Evolutionary conservation across 441 rosid species (phyloP).

Genomic region (Aleurites moluccanus): DNA sequence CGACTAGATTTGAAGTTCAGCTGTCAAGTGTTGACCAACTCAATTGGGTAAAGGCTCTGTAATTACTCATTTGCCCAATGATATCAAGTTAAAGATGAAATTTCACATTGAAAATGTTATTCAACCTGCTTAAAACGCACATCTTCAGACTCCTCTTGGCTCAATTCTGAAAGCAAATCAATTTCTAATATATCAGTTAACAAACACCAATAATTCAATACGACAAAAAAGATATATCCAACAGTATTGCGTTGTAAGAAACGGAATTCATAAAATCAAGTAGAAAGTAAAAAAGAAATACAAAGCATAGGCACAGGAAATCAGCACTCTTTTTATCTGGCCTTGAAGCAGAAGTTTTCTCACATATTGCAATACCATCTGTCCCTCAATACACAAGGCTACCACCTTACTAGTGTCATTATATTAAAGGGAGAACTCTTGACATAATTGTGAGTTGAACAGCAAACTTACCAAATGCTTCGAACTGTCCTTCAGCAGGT

Average conservation of each 20-base stretch:
- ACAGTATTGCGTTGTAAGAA: neutral
- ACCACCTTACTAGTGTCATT: neutral
- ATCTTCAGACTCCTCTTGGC: constrained; percentile 82
- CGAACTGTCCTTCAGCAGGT: constrained; percentile 70
- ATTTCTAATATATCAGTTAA: neutral
- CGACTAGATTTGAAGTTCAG: neutral
- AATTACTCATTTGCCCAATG: neutral
- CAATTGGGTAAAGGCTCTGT: neutral
- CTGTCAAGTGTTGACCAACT: neutral
- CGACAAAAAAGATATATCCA: neutral
- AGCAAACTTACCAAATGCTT: constrained; percentile 70
- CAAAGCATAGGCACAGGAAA: neutral
- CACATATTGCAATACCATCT: too few species aligned
- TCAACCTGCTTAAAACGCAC: constrained; percentile 86
- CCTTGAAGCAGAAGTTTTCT: too few species aligned
- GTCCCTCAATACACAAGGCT: too few species aligned
- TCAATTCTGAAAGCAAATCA: constrained; percentile 57
- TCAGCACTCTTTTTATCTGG: neutral
- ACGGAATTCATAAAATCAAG: neutral
- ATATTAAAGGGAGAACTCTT: neutral
- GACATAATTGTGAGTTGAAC: neutral
- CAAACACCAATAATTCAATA: neutral
- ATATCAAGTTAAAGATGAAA: neutral
- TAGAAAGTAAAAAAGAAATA: neutral
- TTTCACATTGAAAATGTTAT: neutral